These are phyloP conservation scores for Iberis pinnata DNA, from an alignment of 345 rosid genomes.

Conservation along the genomic window DNA sequence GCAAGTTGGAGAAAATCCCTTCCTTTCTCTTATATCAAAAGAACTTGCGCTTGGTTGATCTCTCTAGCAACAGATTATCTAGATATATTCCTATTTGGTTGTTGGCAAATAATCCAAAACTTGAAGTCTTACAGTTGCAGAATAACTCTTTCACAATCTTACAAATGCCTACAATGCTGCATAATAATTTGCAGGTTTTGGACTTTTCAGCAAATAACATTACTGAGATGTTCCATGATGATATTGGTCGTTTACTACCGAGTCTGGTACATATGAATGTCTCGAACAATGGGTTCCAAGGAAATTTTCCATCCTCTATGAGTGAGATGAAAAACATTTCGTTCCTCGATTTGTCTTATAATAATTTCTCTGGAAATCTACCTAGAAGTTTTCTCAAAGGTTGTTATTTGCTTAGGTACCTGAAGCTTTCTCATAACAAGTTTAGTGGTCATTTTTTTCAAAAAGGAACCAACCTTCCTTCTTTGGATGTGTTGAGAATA, in stretches of 20 bases:
- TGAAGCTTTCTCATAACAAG: slow-evolving; percentile 9
- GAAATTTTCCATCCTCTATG: background rate
- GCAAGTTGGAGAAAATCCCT: slow-evolving; percentile 13
- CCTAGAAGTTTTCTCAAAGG: background rate
- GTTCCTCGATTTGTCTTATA: background rate
- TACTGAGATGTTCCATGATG: background rate
- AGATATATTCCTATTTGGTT: slow-evolving; percentile 20
- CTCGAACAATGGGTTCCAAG: background rate
- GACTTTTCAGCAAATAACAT: slow-evolving; percentile 13
- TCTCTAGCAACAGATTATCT: slow-evolving; percentile 11
- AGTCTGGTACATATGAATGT: background rate
- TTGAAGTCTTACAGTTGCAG: slow-evolving; percentile 11
- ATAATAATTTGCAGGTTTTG: background rate
- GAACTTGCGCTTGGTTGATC: slow-evolving; percentile 18
- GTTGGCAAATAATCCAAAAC: slow-evolving; percentile 4
- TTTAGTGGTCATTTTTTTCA: no score
- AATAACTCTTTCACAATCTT: slow-evolving; percentile 18
- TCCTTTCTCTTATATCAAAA: slow-evolving; percentile 10
- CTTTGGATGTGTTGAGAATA: background rate
- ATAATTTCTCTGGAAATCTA: background rate
- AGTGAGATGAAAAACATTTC: background rate
- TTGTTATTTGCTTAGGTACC: background rate
- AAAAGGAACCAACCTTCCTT: background rate
- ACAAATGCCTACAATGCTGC: background rate
- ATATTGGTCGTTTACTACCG: background rate